Base-by-base conservation (phyloP, 257 asterid genomes). In the Solanum tarapatanum region DNA sequence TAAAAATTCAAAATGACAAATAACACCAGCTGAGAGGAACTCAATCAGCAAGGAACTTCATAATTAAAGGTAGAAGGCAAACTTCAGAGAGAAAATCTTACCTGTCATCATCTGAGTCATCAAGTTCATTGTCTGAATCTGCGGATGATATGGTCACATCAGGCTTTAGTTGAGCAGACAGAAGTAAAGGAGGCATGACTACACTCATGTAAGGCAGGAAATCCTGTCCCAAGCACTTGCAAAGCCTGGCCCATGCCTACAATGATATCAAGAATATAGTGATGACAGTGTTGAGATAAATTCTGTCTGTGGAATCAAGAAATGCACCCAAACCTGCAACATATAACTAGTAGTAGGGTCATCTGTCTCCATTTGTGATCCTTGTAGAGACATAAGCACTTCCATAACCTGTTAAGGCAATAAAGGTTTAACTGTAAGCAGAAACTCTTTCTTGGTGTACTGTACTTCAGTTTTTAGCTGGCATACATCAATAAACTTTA, bases 171-270 rank as follows among this genome's bases (percentile, higher is more conserved):
- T 96, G 99, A 89, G 99, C 98, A 88, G 99, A 96, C 90, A 88
- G 97, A 86, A 96, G 95, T 92, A 96, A 88, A 82, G 98, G 98
- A 87, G 98, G 99, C 99, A 96, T 96, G 86, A 96, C 99, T 37
- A 96, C 99, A 82, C 93, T 91, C 99, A 96, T 95, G 89, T 96
- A 96, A 86, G 99, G 98, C 87, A 96, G 97, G 91, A 96, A 96
- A 93, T 96, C 99, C 90, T 95, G 98, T 82, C 99, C 98, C 91
- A 96, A 87, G 90, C 99, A 95, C 93, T 96, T 96, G 98, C 99
- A 96, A 75, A 96, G 97, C 84, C 99, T 92, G 87, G 99, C 99
- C 99, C 99, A 96, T 26, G 99, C 99, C 99, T 96, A 84, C 69
- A 80, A 79, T 14, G 85, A 80, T 8, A 80, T 48, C 39, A 28